Evolutionary conservation across 2,329 filamentous ascomycete genomes (phyloP).

Genomic region (Cladosporium sp.): DNA sequence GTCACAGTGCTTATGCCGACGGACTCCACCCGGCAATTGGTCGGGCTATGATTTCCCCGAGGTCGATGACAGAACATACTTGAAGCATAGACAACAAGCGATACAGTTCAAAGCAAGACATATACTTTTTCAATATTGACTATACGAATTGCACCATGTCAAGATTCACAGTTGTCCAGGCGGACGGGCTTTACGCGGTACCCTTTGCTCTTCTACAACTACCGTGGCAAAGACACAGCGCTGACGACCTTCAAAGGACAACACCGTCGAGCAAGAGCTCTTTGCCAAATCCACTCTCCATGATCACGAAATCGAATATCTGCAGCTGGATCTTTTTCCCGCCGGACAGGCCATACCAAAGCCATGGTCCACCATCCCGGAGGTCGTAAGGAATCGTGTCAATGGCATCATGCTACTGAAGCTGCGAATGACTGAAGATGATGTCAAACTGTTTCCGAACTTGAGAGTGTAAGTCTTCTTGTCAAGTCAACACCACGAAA

Average conservation of each 20-base stretch:
- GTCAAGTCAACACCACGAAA: background rate
- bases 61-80: background rate
- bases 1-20: background rate
- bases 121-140: background rate
- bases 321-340: constrained; percentile 28
- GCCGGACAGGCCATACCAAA: constrained; percentile 26
- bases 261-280: constrained; percentile 30
- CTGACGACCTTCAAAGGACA: constrained; percentile 22
- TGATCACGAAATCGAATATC: constrained; percentile 30
- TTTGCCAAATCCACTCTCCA: constrained; percentile 30
- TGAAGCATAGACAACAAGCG: background rate
- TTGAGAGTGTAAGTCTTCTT: constrained; percentile 32
- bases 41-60: background rate
- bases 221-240: background rate
- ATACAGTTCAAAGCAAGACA: background rate
- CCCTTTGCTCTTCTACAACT: background rate
- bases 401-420: constrained; percentile 35
- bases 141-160: background rate
- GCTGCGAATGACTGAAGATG: constrained; percentile 30
- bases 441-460: constrained; percentile 32
- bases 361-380: constrained; percentile 33
- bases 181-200: constrained; percentile 33
- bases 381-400: constrained; percentile 30
- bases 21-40: constrained; percentile 5
- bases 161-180: constrained; percentile 34